phyloP scores from a whole-genome alignment of 2,329 filamentous ascomycete species.

The Sordariomycetes sp. region DNA sequence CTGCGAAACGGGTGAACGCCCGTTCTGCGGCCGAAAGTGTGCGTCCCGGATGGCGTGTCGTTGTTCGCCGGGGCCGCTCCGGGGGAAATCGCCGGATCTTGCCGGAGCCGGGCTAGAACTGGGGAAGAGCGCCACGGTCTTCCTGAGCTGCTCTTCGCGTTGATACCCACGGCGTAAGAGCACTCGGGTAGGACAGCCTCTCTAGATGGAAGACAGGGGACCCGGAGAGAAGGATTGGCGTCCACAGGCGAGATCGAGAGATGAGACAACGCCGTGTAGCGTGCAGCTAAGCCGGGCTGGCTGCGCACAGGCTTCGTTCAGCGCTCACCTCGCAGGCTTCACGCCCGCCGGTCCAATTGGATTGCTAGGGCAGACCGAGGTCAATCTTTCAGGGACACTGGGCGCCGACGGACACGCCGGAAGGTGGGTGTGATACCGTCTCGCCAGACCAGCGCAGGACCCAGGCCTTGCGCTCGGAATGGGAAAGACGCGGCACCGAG shows the following conservation, averaged over 20 bases:
- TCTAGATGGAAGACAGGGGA: neutral
- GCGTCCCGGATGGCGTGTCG: neutral
- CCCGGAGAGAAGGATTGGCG: neutral
- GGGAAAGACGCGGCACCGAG: constrained; percentile 3
- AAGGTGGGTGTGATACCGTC: neutral
- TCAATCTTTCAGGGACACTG: neutral
- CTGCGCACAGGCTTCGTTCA: neutral
- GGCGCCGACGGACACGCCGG: neutral
- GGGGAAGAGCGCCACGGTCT: neutral
- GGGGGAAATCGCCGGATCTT: neutral
- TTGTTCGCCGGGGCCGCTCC: neutral
- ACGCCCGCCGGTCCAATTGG: neutral
- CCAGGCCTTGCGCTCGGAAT: neutral
- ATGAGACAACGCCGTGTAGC: neutral
- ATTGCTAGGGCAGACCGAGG: neutral
- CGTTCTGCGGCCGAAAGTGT: neutral
- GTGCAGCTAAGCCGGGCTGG: neutral
- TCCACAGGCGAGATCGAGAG: neutral
- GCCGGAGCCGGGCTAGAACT: neutral
- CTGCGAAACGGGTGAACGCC: neutral
- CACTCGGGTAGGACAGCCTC: neutral
- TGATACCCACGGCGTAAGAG: neutral
- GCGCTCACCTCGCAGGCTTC: neutral
- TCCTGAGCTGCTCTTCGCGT: neutral
- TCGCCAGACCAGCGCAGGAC: constrained; percentile 1